Percentiles rank a stretch among this genome's conserved stretches.
Conservation (phyloP, 176 grass and related monocot genomes). For the Lolium perenne region DNA sequence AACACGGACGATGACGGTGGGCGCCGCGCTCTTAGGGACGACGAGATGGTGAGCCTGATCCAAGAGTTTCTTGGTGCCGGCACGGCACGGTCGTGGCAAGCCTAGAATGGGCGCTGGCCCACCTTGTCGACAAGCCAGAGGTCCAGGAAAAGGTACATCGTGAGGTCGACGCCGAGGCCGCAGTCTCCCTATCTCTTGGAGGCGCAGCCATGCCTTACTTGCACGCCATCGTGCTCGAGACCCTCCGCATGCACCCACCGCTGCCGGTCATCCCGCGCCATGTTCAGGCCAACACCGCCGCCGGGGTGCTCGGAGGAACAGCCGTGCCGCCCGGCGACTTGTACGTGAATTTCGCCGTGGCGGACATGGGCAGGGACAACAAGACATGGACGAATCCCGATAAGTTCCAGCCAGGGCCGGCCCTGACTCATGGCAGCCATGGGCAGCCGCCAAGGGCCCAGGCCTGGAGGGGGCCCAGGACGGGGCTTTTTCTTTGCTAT, state of each 20-base stretch:
- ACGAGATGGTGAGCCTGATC: not conserved
- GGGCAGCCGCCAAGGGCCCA: no score
- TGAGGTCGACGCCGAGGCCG: not conserved
- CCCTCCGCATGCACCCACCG: not conserved
- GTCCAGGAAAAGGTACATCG: not conserved
- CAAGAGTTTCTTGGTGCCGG: not conserved
- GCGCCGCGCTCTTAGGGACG: not conserved
- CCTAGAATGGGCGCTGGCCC: not conserved
- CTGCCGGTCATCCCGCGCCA: not conserved
- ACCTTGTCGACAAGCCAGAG: not conserved
- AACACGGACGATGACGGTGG: not conserved
- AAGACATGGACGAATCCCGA: not conserved
- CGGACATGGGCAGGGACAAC: not conserved
- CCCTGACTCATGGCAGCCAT: no score
- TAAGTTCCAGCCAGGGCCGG: slow-evolving; percentile 28
- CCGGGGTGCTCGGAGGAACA: not conserved
- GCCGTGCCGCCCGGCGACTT: not conserved
- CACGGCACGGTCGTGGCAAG: not conserved
- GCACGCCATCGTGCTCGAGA: not conserved
- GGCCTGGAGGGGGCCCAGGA: no score
- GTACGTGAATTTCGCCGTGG: not conserved
- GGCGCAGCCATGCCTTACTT: not conserved
- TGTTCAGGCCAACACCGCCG: not conserved
- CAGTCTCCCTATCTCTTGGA: not conserved
- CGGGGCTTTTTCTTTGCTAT: no score